Evolutionary conservation across 2,329 filamentous ascomycete genomes (phyloP).

Genomic region (Penicillium palitans): DNA sequence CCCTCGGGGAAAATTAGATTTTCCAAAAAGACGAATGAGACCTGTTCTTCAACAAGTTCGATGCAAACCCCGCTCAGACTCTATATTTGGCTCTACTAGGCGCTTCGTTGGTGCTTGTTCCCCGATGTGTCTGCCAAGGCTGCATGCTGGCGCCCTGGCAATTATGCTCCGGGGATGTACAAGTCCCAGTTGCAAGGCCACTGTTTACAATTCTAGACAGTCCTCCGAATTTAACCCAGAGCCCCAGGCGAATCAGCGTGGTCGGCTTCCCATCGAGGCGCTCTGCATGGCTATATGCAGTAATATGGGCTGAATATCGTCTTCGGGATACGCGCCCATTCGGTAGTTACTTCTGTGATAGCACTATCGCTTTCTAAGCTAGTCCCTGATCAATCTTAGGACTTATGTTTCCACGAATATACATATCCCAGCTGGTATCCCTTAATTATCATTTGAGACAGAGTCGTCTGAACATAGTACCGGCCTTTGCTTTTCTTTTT

Average conservation of each 20-base stretch:
- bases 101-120: conserved; percentile 6
- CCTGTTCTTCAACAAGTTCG: not conserved
- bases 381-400: not conserved
- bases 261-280: not conserved
- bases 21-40: conserved; percentile 12
- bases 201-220: conserved; percentile 3
- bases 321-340: conserved; percentile 13
- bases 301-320: not conserved
- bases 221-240: conserved; percentile 8
- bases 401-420: not conserved
- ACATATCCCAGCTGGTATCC: conserved; percentile 16
- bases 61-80: not conserved
- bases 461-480: conserved; percentile 6
- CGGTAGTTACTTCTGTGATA: conserved; percentile 15
- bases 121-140: conserved; percentile 19
- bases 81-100: conserved; percentile 15
- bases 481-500: conserved; percentile 19
- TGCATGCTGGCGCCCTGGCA: conserved; percentile 20
- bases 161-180: conserved; percentile 10
- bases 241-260: conserved; percentile 8
- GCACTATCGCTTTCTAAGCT: conserved; percentile 14
- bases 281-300: conserved; percentile 1
- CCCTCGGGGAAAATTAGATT: not conserved
- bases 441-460: conserved; percentile 6
- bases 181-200: conserved; percentile 8